phyloP scores from a whole-genome alignment of 2,329 filamentous ascomycete genomes.

The Fusarium sp. region DNA sequence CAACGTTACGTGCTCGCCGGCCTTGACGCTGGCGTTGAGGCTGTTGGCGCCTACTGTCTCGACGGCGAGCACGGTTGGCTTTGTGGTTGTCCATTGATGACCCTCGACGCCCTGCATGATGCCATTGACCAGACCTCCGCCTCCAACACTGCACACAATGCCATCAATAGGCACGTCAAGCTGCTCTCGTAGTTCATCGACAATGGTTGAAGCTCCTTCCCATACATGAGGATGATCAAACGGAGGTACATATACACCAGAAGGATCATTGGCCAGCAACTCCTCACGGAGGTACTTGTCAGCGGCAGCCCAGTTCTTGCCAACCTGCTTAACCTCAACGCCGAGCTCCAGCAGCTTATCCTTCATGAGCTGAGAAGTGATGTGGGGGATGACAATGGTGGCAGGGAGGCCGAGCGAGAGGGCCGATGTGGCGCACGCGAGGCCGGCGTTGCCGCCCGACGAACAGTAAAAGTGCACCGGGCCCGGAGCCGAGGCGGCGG shows the following conservation, averaged over 20 bases:
- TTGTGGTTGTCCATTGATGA: slow-evolving; percentile 47
- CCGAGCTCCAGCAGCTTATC: slow-evolving; percentile 77
- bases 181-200: slow-evolving; percentile 62
- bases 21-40: slow-evolving; percentile 70
- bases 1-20: slow-evolving; percentile 70
- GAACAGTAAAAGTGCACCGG: slow-evolving; percentile 80
- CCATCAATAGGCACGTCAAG: slow-evolving; percentile 67
- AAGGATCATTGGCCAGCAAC: slow-evolving; percentile 63
- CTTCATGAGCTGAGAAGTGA: slow-evolving; percentile 77
- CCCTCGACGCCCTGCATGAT: slow-evolving; percentile 76
- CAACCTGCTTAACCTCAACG: slow-evolving; percentile 75
- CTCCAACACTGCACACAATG: slow-evolving; percentile 82
- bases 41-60: slow-evolving; percentile 82
- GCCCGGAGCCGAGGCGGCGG: slow-evolving; percentile 47
- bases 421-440: slow-evolving; percentile 83
- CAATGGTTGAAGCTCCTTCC: slow-evolving; percentile 71
- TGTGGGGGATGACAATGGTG: slow-evolving; percentile 79
- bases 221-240: slow-evolving; percentile 78
- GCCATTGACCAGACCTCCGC: slow-evolving; percentile 83
- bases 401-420: slow-evolving; percentile 71
- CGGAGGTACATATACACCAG: slow-evolving; percentile 74
- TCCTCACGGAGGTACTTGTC: slow-evolving; percentile 73
- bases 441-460: slow-evolving; percentile 85
- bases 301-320: slow-evolving; percentile 76
- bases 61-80: slow-evolving; percentile 73